These are phyloP conservation scores for Calonectria honghensis DNA, from an alignment of 2,329 filamentous ascomycete genomes.

Conservation along the genomic window DNA sequence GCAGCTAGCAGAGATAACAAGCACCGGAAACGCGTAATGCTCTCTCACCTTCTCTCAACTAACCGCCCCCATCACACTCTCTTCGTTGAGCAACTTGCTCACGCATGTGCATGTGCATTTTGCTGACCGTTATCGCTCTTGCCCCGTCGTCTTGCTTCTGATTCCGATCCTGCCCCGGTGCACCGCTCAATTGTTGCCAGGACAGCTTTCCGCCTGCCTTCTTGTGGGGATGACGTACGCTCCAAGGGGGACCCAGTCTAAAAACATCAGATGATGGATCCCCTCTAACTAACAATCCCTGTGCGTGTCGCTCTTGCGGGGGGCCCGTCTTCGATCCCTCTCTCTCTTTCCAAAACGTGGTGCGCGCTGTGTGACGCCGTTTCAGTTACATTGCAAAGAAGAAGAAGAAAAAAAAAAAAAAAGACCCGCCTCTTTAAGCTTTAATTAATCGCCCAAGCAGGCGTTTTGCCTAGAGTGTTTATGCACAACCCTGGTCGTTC, in stretches of 20 bases:
- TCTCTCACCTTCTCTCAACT: background rate
- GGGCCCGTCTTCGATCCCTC: background rate
- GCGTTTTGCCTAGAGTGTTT: background rate
- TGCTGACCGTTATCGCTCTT: background rate
- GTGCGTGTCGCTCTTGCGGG: background rate
- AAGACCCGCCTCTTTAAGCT: conserved; percentile 5
- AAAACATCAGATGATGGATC: conserved; percentile 20
- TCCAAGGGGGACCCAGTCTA: background rate
- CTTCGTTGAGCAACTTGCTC: too few relatives aligned
- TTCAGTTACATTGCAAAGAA: conserved; percentile 19
- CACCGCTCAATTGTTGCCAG: background rate
- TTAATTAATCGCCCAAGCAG: background rate
- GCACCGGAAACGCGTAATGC: background rate
- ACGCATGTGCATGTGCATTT: background rate
- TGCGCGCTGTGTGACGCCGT: background rate
- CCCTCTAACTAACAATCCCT: background rate
- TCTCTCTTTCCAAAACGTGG: background rate
- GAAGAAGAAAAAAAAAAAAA: too few relatives aligned
- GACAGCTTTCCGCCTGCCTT: background rate
- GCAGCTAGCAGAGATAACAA: background rate
- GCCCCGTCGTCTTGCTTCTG: background rate
- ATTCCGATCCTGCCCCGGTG: background rate
- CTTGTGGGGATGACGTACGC: conserved; percentile 5
- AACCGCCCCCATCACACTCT: too few relatives aligned
- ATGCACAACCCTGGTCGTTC: background rate